Evolutionary conservation across 306 rosid genomes (phyloP).

Genomic region (Trichosanthes truncata): DNA sequence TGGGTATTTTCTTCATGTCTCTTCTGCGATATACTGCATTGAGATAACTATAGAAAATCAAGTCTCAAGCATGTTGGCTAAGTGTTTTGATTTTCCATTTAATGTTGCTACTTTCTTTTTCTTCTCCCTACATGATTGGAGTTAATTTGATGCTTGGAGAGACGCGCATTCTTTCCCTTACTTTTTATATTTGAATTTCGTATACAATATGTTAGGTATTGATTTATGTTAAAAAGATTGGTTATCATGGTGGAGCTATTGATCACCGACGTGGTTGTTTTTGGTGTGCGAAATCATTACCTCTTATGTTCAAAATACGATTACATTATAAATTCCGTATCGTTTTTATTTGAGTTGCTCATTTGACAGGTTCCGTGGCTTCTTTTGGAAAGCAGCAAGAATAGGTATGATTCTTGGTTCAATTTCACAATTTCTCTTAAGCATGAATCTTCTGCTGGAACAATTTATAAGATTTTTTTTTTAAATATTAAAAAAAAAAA

Average conservation of each 20-base stretch:
- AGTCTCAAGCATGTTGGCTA: not conserved
- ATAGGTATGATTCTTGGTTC: conserved; percentile 29
- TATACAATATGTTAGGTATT: not conserved
- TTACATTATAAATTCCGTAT: not conserved
- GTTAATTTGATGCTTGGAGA: not conserved
- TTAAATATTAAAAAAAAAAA: too few species aligned
- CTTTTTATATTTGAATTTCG: not conserved
- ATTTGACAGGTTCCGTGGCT: conserved; percentile 48
- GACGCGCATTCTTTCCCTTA: not conserved
- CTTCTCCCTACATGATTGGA: not conserved
- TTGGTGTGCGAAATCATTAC: not conserved
- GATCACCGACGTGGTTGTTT: not conserved
- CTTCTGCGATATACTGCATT: not conserved
- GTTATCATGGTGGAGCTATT: not conserved
- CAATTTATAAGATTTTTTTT: not conserved
- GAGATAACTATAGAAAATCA: not conserved
- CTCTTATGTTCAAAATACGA: not conserved
- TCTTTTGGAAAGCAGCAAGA: conserved; percentile 75
- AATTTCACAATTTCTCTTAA: not conserved
- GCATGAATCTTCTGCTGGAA: not conserved
- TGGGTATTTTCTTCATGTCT: conserved; percentile 27
- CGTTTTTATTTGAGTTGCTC: not conserved
- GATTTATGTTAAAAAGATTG: not conserved
- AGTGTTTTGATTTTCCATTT: not conserved
- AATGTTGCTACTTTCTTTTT: not conserved